Base-by-base conservation (phyloP, 805 yeast species). In the Wickerhamiella occidentalis region DNA sequence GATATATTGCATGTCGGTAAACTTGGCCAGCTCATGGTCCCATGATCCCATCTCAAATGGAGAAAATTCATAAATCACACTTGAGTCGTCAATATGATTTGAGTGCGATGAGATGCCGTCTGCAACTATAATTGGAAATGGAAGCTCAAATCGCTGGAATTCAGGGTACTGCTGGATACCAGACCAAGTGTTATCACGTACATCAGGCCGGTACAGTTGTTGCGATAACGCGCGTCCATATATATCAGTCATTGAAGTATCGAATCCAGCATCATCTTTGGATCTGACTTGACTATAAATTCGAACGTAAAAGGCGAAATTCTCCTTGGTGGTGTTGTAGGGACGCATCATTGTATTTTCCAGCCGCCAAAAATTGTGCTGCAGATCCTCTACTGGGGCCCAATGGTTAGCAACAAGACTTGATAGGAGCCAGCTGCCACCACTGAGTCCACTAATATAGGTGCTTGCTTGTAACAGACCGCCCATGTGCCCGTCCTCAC, bases 1-100 rank as follows among this genome's bases (percentile, higher is more conserved):
- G 44, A 84, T 62, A 61, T 82, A 85, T 63, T 78, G 74, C 40
- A 77, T 64, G 52, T 82, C 79, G 12, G 79, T 70, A 64, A 86
- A 85, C 3, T 81, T 67, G 49, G 73, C 69, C 49, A 84, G 64
- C 1, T 81, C 69, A 12, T 85, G 82, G 60, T 87, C 95, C 94
- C 94, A 86, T 4, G 94, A 79, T 11, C 96, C 96, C 60, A 86
- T 65, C 61, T 81, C 84, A 57, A 68, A 80, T 11, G 94, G 87
- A 45, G 59, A 63, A 54, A 68, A 42, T 54, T 69, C 73, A 47
- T 63, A 66, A 21, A 66, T 73, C 1, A 95, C 84, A 7, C 94
- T 79, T 67, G 85, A 85, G 29, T 65, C 61, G 52, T 74, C 71
- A 45, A 82, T 67, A 44, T 81, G 70, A 4, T 53, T 46, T 3